Evolutionary conservation across 129 eudicot species (phyloP).

Genomic region (Logfia minima): DNA sequence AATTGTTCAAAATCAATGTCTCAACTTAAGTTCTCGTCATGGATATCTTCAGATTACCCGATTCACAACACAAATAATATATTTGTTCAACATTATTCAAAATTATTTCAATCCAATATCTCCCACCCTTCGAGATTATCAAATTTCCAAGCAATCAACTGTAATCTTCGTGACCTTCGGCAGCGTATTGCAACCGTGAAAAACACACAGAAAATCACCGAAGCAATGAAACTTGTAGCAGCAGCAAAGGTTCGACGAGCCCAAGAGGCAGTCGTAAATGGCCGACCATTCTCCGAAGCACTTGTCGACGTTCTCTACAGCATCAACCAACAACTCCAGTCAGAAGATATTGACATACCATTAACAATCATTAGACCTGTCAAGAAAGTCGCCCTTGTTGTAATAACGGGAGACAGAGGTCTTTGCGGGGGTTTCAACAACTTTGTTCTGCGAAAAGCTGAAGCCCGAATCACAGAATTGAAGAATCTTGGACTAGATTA

Average conservation of each 20-base stretch:
- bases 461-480: constrained; percentile 57
- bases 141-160: no score
- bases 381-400: constrained; percentile 73
- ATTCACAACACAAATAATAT: not conserved
- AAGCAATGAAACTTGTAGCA: constrained; percentile 92
- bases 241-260: constrained; percentile 85
- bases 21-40: constrained; percentile 32
- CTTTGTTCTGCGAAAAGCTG: constrained; percentile 53
- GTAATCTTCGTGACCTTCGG: constrained; percentile 66
- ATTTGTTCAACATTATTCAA: constrained; percentile 14
- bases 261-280: constrained; percentile 72
- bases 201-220: constrained; percentile 78
- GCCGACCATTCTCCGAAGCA: constrained; percentile 75
- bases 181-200: constrained; percentile 62
- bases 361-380: constrained; percentile 64
- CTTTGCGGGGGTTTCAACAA: constrained; percentile 87
- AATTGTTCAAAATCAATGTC: constrained; percentile 24
- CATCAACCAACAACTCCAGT: constrained; percentile 66
- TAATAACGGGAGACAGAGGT: constrained; percentile 69
- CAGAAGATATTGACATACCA: constrained; percentile 66
- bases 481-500: constrained; percentile 56
- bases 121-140: constrained; percentile 10
- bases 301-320: constrained; percentile 57
- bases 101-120: not conserved
- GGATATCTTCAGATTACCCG: constrained; percentile 21